Percentiles rank a stretch among this genome's conserved stretches.
Evolutionary conservation across 1,139 yeast genomes (phyloP).

Genomic region (Geotrichum carabidarum): DNA sequence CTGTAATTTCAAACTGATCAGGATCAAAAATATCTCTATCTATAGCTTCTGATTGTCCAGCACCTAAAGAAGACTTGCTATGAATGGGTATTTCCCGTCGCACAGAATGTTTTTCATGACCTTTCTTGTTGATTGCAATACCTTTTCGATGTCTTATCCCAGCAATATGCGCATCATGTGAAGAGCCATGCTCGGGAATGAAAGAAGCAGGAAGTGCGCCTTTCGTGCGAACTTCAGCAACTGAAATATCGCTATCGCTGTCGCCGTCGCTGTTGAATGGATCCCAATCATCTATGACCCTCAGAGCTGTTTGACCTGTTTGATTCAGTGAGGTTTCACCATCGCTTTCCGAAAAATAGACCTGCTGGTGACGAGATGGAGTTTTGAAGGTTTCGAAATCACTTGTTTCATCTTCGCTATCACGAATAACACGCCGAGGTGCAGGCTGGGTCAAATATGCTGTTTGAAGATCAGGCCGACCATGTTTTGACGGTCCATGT

Average conservation of each 20-base stretch:
- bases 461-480: background rate
- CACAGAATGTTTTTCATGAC: background rate
- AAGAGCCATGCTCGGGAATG: background rate
- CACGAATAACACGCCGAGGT: conserved; percentile 3
- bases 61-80: background rate
- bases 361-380: conserved; percentile 1
- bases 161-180: background rate
- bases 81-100: background rate
- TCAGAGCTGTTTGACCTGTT: background rate
- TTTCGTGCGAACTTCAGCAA: background rate
- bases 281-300: conserved; percentile 4
- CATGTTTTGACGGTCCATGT: background rate
- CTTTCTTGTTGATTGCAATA: conserved; percentile 6
- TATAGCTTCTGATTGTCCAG: background rate
- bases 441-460: background rate
- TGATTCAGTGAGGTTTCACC: background rate
- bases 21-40: background rate
- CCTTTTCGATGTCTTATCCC: conserved; percentile 2
- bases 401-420: conserved; percentile 12
- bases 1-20: background rate
- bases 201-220: conserved; percentile 12
- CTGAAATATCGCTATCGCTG: background rate
- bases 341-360: conserved; percentile 7
- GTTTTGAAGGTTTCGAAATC: background rate
- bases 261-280: conserved; percentile 8